Base-by-base conservation (phyloP, 2,329 filamentous ascomycete species). In the Aureobasidium sp. region DNA sequence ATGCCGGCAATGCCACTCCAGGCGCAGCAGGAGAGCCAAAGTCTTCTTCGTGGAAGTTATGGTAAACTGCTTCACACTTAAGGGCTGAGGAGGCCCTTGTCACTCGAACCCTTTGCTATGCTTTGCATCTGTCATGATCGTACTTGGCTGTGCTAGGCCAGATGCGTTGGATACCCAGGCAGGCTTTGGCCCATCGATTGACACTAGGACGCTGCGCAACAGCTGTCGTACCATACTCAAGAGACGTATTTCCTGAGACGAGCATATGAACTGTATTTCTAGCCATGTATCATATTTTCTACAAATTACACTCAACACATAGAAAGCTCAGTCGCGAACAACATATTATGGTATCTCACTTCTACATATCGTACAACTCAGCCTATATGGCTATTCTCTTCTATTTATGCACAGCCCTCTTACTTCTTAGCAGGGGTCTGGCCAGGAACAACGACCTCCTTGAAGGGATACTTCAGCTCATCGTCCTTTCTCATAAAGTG, bases 401-500 rank as follows among this genome's bases (percentile, higher is more conserved):
- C 3, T 44, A 5, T 44, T 5, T 23, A 3, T n/a, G 23, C 26
- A 23, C 26, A 42, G 9, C 5, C 23, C 56, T 26, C 32, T 42
- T 44, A 61, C 46, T 47, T 61, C 42, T 27, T 61, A 34, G 17
- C 57, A 37, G 60, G 17, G 29, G 59, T 36, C 37, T 53, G 42
- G 9, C 41, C 62, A 48, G 62, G 56, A 32, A 44, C 48, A 7
- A 50, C 27, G 17, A 75, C 69, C 68, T 80, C 82, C 74, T 84
- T 86, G 72, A 78, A 86, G 6, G 85, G 85, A 70, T 85, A 87
- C 64, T 78, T 80, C 23, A 92, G 78, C 60, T 86, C 82, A 72
- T 92, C 89, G 72, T 91, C 89, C 81, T 94, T 96, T 70, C 89
- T 85, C 70, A 90, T 79, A 84, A 88, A 95, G 67, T 97, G 85